These are phyloP conservation scores for Colletotrichum sp. DNA, from an alignment of 2,329 filamentous ascomycete species.

Conservation along the genomic window DNA sequence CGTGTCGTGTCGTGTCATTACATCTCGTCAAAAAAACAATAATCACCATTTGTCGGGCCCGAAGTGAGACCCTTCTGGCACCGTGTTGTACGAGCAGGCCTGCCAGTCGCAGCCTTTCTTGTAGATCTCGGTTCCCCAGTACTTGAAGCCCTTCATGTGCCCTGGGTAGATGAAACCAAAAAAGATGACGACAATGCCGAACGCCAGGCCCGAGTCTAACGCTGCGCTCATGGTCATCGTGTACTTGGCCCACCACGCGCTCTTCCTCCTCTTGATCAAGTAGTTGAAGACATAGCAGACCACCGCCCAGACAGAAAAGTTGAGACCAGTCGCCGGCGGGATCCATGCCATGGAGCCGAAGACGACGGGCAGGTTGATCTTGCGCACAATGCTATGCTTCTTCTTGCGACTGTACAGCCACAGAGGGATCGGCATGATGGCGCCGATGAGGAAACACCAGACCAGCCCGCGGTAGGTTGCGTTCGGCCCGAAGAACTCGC, in stretches of 20 bases:
- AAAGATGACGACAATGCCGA: constrained; percentile 83
- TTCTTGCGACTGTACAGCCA: constrained; percentile 72
- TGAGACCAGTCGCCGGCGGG: constrained; percentile 83
- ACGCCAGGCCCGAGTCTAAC: constrained; percentile 81
- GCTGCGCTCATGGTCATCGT: constrained; percentile 88
- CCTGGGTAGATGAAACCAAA: constrained; percentile 87
- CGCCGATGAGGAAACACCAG: constrained; percentile 82
- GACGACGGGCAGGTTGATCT: constrained; percentile 81
- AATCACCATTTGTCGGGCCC: constrained; percentile 65
- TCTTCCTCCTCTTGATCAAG: constrained; percentile 69
- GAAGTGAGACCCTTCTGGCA: constrained; percentile 69
- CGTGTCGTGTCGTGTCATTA: constrained; percentile 8
- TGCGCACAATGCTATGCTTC: constrained; percentile 69
- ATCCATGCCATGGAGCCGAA: constrained; percentile 88
- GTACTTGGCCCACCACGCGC: constrained; percentile 88
- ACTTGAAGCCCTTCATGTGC: constrained; percentile 73
- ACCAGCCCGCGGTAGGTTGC: constrained; percentile 79
- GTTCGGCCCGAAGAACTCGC: constrained; percentile 78
- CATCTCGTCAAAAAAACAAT: neutral
- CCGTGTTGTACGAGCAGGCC: constrained; percentile 72
- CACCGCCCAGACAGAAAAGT: constrained; percentile 86
- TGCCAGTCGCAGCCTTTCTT: constrained; percentile 86
- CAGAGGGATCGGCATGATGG: constrained; percentile 73
- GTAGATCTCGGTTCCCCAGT: constrained; percentile 90
- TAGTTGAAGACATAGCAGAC: constrained; percentile 89